Percentiles rank a stretch among this genome's conserved stretches.
Evolutionary conservation across 306 rosid genomes (phyloP).

Genomic region (Sechiopsis laciniata): DNA sequence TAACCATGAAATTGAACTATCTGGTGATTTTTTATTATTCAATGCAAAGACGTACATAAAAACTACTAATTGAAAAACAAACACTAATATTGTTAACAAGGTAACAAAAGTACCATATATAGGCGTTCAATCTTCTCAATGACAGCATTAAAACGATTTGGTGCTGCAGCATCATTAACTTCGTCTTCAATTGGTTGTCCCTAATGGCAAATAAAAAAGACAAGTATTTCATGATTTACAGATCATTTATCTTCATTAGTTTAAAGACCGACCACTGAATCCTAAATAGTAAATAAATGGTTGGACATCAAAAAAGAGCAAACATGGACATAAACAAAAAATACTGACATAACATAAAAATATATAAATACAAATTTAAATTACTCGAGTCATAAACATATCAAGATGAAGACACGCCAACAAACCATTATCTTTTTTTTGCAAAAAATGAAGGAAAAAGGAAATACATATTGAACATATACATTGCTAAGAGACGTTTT

Average conservation of each 20-base stretch:
- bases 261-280: neutral
- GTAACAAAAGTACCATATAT: conserved; percentile 51
- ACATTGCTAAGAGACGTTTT: neutral
- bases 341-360: neutral
- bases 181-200: conserved; percentile 58
- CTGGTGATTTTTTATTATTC: neutral
- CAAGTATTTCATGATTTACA: neutral
- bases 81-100: neutral
- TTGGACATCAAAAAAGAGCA: neutral
- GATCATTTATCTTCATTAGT: neutral
- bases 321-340: neutral
- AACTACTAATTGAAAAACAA: conserved; percentile 21
- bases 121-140: conserved; percentile 96
- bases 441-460: neutral
- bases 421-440: neutral
- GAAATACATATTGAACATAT: neutral
- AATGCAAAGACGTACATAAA: conserved; percentile 13
- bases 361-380: neutral
- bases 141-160: conserved; percentile 94
- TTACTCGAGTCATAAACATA: neutral
- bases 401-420: neutral
- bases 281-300: neutral
- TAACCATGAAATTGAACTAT: neutral
- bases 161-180: conserved; percentile 55
- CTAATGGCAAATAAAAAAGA: conserved; percentile 31